Evolutionary conservation across 495 filamentous ascomycete genomes (phyloP), one percentile per base, ranked within the genome.

Genomic region (Xylaria bambusicola): DNA sequence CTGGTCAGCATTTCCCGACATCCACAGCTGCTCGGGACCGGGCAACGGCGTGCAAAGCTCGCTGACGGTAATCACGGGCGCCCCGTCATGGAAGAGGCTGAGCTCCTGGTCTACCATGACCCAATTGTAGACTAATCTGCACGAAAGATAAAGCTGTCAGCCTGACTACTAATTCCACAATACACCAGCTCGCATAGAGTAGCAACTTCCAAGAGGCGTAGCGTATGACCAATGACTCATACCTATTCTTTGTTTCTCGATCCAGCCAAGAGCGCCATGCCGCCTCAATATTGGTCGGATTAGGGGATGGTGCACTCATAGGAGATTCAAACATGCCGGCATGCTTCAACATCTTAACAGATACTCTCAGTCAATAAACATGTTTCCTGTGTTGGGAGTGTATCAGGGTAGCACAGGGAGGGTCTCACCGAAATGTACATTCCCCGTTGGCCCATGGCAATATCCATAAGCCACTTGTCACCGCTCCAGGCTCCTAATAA

Each of bases 391-490:
- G 10, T 33, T 33, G 29, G 5, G 5, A 33, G 29, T 33, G 5
- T 10, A 5, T 10, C 5, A 5, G 29, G 29, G 10, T 5, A 10
- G 29, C 29, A 41, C 15, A 17, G 38, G 2, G 7, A 35, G 36
- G 15, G 21, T 62, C 78, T 74, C 69, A 86, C 84, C 58, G 82
- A 78, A 51, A 85, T 79, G 62, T 88, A 88, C 83, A 87, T 86
- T 42, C 80, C 82, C 27, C 83, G 78, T 65, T 88, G 85, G n/a
- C 85, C 85, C 82, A 85, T 86, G 24, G 83, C 81, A 47, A 86
- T 86, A 60, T 87, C 84, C 84, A 88, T 88, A 45, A 85, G 84
- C 84, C 84, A 86, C 65, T 86, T 86, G 66, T 88, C 85, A 46
- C 85, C 84, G 63, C 84, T 84, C 85, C 85, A 88, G 0, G 80